A percentile compares a stretch with the other conserved stretches of the same genome.
phyloP scores from a whole-genome alignment of 495 filamentous ascomycete genomes.

The Polyplosphaeria fusca region DNA sequence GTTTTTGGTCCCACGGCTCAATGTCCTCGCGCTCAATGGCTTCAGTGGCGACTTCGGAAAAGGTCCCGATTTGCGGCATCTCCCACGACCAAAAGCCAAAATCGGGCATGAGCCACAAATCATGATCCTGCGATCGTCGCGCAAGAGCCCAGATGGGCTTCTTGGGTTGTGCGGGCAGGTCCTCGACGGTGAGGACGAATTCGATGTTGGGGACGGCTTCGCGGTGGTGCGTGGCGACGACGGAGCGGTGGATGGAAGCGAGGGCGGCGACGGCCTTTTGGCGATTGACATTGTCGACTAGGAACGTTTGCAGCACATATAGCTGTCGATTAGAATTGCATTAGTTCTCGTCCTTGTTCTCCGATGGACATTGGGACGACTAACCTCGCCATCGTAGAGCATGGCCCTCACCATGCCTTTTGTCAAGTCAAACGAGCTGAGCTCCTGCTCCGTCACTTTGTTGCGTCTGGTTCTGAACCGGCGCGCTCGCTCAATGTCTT shows the following conservation, averaged over 20 bases:
- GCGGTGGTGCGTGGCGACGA: constrained; percentile 48
- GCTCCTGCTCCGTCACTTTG: constrained; percentile 33
- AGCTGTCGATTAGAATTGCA: no score
- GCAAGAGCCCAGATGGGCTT: constrained; percentile 54
- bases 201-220: constrained; percentile 56
- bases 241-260: constrained; percentile 45
- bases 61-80: constrained; percentile 57
- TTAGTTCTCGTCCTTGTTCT: neutral
- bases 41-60: constrained; percentile 50
- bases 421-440: constrained; percentile 12
- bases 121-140: constrained; percentile 43
- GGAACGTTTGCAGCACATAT: constrained; percentile 32
- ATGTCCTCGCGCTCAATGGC: constrained; percentile 38
- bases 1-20: constrained; percentile 51
- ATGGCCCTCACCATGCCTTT: constrained; percentile 35
- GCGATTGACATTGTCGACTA: constrained; percentile 41
- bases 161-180: constrained; percentile 45
- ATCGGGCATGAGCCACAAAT: constrained; percentile 72
- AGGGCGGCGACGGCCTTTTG: constrained; percentile 47
- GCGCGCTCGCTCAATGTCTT: constrained; percentile 32
- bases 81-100: constrained; percentile 77
- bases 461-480: constrained; percentile 34
- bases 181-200: constrained; percentile 56
- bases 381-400: constrained; percentile 35
- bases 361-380: neutral